phyloP scores from a whole-genome alignment of 352 stramenopile species.

The Thraustotheca clavata region DNA sequence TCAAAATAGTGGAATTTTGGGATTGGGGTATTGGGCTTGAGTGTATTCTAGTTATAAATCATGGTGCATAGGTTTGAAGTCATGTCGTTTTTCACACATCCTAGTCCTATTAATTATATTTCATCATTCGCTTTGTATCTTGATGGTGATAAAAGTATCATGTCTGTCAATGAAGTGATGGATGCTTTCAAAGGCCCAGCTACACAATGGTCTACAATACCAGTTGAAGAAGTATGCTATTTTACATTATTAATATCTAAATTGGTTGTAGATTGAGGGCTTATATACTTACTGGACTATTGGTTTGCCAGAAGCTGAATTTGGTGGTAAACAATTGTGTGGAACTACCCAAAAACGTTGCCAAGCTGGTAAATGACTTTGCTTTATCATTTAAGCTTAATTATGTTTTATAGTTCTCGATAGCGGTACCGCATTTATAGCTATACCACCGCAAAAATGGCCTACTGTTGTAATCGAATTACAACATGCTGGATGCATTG shows the following conservation, averaged over 20 bases:
- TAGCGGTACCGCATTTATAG: constrained; percentile 15
- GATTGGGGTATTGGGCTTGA: constrained; percentile 4
- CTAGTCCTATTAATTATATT: constrained; percentile 11
- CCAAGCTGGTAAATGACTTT: constrained; percentile 1
- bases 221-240: constrained; percentile 9
- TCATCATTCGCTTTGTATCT: constrained; percentile 5
- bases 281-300: constrained; percentile 17
- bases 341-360: constrained; percentile 12
- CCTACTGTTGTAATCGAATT: background rate
- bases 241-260: background rate
- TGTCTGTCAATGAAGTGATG: constrained; percentile 14
- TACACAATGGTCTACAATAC: background rate
- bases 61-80: constrained; percentile 1
- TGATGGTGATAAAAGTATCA: background rate
- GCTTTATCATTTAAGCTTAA: background rate
- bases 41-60: too few species aligned
- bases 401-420: constrained; percentile 6
- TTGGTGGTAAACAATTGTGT: constrained; percentile 12
- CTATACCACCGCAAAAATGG: background rate
- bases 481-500: background rate
- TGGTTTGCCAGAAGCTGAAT: constrained; percentile 1
- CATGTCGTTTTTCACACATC: constrained; percentile 15
- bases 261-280: background rate
- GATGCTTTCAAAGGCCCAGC: background rate
- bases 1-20: constrained; percentile 17